These are phyloP conservation scores for Ustilago nuda DNA, from an alignment of 1,284 basidiomycete species.

Conservation along the genomic window DNA sequence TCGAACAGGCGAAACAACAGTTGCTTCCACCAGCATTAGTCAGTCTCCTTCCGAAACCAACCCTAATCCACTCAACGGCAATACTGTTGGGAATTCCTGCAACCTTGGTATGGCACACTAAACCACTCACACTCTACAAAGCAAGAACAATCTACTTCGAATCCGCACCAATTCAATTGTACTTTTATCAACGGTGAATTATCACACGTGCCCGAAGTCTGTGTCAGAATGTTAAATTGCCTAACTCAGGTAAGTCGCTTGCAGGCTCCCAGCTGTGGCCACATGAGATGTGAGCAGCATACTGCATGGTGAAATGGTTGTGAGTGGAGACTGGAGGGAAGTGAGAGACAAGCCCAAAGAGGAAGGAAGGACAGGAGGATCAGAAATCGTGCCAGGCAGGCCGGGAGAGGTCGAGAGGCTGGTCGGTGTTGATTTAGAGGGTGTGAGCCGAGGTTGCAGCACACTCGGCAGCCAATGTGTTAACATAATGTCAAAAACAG, in stretches of 20 bases:
- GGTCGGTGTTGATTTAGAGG: too few relatives aligned
- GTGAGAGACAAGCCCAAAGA: too few relatives aligned
- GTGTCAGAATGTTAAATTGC: too few relatives aligned
- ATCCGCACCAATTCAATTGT: constrained; percentile 10
- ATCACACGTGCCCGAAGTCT: too few relatives aligned
- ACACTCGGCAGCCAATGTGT: not conserved
- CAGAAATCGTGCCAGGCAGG: too few relatives aligned
- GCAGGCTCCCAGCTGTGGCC: too few relatives aligned
- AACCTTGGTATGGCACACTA: constrained; percentile 31
- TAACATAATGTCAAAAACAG: not conserved
- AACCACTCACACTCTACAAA: not conserved
- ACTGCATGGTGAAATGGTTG: too few relatives aligned
- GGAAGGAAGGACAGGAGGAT: too few relatives aligned
- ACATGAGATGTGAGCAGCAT: too few relatives aligned
- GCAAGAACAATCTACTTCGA: not conserved
- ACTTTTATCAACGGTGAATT: constrained; percentile 13
- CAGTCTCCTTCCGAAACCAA: constrained; percentile 12
- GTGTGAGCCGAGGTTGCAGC: not conserved
- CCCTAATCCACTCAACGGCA: not conserved
- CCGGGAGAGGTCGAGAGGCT: too few relatives aligned
- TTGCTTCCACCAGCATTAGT: constrained; percentile 33
- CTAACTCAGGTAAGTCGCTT: too few relatives aligned
- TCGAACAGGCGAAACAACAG: constrained; percentile 36
- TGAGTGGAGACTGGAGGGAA: too few relatives aligned
- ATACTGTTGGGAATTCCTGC: not conserved